Percentiles rank a stretch among this genome's conserved stretches.
Conservation (phyloP, 106 monocot genomes). For the Platanthera guangdongensis region DNA sequence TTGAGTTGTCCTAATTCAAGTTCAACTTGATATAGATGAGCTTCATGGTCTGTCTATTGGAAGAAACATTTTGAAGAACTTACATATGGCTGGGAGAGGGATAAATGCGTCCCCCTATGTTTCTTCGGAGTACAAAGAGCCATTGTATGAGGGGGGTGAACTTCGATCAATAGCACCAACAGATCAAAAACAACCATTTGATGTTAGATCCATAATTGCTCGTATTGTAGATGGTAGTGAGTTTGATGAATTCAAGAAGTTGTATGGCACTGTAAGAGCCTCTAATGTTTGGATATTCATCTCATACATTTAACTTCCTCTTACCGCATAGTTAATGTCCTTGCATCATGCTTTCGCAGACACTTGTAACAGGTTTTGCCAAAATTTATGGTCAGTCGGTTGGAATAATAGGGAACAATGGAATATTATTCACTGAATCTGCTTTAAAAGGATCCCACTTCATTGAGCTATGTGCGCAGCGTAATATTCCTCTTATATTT, state of each 20-base stretch:
- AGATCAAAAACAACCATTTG: constrained; percentile 80
- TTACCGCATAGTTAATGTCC: not conserved
- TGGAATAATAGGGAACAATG: constrained; percentile 97
- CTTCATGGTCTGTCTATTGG: constrained; percentile 80
- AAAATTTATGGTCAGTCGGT: constrained; percentile 91
- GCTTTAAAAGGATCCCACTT: constrained; percentile 94
- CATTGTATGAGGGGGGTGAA: constrained; percentile 68
- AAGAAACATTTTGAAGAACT: constrained; percentile 85
- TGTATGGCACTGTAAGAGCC: constrained; percentile 87
- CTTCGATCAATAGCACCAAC: constrained; percentile 83
- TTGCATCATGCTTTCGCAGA: constrained; percentile 35
- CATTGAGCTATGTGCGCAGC: constrained; percentile 91
- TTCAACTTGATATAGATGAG: constrained; percentile 63
- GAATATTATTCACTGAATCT: constrained; percentile 93
- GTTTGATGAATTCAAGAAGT: constrained; percentile 97
- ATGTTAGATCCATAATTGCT: constrained; percentile 89
- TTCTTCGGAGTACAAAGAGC: constrained; percentile 46
- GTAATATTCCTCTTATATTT: constrained; percentile 98
- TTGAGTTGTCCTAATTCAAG: not conserved
- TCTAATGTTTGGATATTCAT: constrained; percentile 11
- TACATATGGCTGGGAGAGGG: constrained; percentile 77
- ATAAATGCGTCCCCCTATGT: constrained; percentile 14
- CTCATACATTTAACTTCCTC: not conserved
- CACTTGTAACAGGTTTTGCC: constrained; percentile 96
- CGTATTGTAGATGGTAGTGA: constrained; percentile 94